Evolutionary conservation across 2,329 filamentous ascomycete genomes (phyloP).

Genomic region (Decorospora gaudefroyi): DNA sequence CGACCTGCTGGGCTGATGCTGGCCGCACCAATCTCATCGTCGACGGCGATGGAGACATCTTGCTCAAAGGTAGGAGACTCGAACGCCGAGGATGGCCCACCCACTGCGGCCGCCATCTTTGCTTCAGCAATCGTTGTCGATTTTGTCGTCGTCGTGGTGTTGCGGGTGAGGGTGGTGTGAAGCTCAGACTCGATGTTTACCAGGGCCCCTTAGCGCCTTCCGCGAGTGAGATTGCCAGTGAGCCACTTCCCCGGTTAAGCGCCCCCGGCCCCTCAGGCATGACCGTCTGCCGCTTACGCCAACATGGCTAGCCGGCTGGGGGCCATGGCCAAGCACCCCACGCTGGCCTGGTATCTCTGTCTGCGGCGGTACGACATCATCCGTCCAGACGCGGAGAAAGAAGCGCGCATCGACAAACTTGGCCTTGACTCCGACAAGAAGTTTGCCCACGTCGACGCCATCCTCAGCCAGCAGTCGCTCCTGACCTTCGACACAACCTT

Average conservation of each 20-base stretch:
- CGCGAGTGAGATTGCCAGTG: too few relatives aligned
- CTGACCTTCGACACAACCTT: background rate
- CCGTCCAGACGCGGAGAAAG: slow-evolving; percentile 1
- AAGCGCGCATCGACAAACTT: background rate
- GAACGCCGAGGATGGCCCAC: slow-evolving; percentile 60
- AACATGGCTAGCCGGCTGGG: too few relatives aligned
- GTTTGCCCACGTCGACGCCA: background rate
- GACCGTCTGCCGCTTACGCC: too few relatives aligned
- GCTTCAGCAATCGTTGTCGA: slow-evolving; percentile 5
- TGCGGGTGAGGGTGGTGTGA: slow-evolving; percentile 18
- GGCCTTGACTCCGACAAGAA: background rate
- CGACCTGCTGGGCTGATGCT: slow-evolving; percentile 90
- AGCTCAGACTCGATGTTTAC: too few relatives aligned
- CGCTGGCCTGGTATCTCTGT: slow-evolving; percentile 7
- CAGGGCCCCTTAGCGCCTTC: too few relatives aligned
- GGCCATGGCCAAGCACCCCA: slow-evolving; percentile 15
- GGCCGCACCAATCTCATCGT: slow-evolving; percentile 78
- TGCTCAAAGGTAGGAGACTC: slow-evolving; percentile 88
- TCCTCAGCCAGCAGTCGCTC: background rate
- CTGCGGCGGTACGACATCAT: slow-evolving; percentile 5
- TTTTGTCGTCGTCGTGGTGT: slow-evolving; percentile 1
- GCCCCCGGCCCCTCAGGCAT: too few relatives aligned
- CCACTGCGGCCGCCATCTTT: slow-evolving; percentile 30
- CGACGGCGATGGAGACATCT: slow-evolving; percentile 81
- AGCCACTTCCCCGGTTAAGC: too few relatives aligned